Percentiles rank a stretch among this genome's conserved stretches.
These are phyloP conservation scores for Pneumocystis murina DNA, from an alignment of 1,139 yeast species.

Conservation along the genomic window DNA sequence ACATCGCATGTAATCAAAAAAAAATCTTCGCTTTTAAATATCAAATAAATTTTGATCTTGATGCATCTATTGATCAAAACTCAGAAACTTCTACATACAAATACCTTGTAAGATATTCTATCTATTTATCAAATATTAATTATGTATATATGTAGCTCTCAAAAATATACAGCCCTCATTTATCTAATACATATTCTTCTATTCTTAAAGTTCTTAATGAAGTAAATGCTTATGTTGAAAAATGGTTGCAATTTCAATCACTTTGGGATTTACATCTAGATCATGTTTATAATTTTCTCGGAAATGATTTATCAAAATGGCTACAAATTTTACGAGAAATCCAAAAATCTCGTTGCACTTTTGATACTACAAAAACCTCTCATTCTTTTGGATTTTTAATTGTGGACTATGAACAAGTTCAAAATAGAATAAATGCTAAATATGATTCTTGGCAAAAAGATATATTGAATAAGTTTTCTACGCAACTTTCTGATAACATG, in stretches of 20 bases:
- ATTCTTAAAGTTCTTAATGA: constrained; percentile 19
- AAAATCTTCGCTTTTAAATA: constrained; percentile 23
- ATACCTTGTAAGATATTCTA: constrained; percentile 2
- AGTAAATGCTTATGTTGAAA: constrained; percentile 27
- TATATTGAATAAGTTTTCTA: constrained; percentile 33
- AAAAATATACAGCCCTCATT: constrained; percentile 1
- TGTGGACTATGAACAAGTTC: constrained; percentile 38
- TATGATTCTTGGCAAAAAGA: constrained; percentile 46
- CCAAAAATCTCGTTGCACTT: constrained; percentile 32
- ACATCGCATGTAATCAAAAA: constrained; percentile 19
- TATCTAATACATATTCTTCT: constrained; percentile 14
- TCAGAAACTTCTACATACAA: not conserved
- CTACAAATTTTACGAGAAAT: constrained; percentile 32
- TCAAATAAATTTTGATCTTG: constrained; percentile 17
- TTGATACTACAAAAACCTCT: constrained; percentile 37
- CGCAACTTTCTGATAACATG: constrained; percentile 23
- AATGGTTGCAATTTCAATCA: constrained; percentile 45
- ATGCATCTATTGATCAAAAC: not conserved
- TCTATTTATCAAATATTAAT: not conserved
- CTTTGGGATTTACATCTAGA: constrained; percentile 42
- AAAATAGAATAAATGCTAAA: constrained; percentile 37
- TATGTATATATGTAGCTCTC: not conserved
- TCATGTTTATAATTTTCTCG: constrained; percentile 24
- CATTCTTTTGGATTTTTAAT: constrained; percentile 30
- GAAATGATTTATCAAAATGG: constrained; percentile 35